Base-by-base conservation (phyloP, 1,139 yeast genomes). In the Scheffersomyces illinoinensis region DNA sequence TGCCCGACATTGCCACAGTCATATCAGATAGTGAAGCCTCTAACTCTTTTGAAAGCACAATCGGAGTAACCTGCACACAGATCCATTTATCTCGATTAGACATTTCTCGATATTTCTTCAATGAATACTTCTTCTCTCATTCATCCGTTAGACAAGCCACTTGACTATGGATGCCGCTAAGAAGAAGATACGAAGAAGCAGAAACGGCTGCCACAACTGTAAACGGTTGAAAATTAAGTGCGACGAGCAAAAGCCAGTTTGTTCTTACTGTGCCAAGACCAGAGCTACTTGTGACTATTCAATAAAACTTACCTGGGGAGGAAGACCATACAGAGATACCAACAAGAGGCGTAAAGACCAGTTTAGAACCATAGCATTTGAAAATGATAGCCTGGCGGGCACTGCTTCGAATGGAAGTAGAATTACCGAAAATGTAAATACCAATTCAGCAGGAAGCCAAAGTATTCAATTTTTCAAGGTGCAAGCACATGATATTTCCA, bases 241-340 rank as follows among this genome's bases (percentile, higher is more conserved):
- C 68, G 90, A 89, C 66, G 96, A 91, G 64, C 66, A 58, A 33
- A 85, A 86, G 62, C 97, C 97, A 0, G 61, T 69, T 0, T 91
- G 97, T 66, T 72, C 83, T 0, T 79, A 85, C 62, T 91, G 97
- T 68, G 56, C 71, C 4, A 85, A 83, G 59, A 74, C 82, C 1
- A 72, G 75, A 2, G 65, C 74, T 12, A 62, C 69, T 1, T 90
- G 96, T 72, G 93, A 89, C 66, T 90, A 90, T 66, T 77, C 89
- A 3, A 67, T 89, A 26, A 85, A 82, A 62, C 75, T 90, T 51
- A 84, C 87, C 0, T 90, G 96, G 96, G 95, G 93, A 23, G 95
- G 95, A 0, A 71, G 93, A 56, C 92, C 91, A 0, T 86, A 78
- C 62, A 76, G 76, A 59, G 73, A 77, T 58, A 54, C 61, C 17